Conservation (phyloP, 2,329 filamentous ascomycete genomes). For the Didymosphaeria variabile region DNA sequence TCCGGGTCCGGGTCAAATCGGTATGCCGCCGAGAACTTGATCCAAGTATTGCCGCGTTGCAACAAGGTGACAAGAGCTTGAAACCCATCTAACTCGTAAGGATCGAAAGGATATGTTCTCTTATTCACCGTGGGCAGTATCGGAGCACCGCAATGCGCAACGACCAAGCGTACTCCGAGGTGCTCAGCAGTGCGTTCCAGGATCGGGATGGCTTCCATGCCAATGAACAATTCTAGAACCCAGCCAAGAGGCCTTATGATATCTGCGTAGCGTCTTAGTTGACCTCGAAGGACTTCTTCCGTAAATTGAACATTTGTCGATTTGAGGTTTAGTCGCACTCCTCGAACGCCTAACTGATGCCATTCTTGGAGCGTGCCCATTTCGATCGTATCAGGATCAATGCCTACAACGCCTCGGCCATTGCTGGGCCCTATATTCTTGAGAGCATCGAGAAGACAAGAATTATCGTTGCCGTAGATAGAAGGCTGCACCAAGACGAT, state of each 20-base stretch:
- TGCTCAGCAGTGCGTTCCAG: conserved; percentile 55
- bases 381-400: conserved; percentile 58
- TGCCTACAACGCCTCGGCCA: conserved; percentile 65
- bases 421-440: conserved; percentile 57
- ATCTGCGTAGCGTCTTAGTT: conserved; percentile 60
- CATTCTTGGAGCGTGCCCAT: conserved; percentile 55
- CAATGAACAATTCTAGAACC: conserved; percentile 68
- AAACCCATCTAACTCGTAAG: conserved; percentile 61
- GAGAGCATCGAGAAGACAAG: conserved; percentile 65
- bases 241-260: conserved; percentile 61
- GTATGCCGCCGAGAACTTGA: conserved; percentile 69
- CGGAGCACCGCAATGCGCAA: conserved; percentile 69
- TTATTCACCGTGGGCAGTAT: conserved; percentile 37
- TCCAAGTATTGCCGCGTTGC: conserved; percentile 59
- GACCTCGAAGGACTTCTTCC: conserved; percentile 52
- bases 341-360: conserved; percentile 67
- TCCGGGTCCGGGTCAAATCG: conserved; percentile 59
- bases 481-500: conserved; percentile 68
- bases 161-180: conserved; percentile 63
- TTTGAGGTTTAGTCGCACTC: conserved; percentile 67
- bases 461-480: conserved; percentile 69
- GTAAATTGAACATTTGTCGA: conserved; percentile 57
- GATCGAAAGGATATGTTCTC: conserved; percentile 28
- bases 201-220: conserved; percentile 59
- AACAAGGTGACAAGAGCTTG: conserved; percentile 59